A percentile compares a stretch with the other conserved stretches of the same genome.
phyloP scores from a whole-genome alignment of 2,329 filamentous ascomycete species.

The Sclerotinia minor region DNA sequence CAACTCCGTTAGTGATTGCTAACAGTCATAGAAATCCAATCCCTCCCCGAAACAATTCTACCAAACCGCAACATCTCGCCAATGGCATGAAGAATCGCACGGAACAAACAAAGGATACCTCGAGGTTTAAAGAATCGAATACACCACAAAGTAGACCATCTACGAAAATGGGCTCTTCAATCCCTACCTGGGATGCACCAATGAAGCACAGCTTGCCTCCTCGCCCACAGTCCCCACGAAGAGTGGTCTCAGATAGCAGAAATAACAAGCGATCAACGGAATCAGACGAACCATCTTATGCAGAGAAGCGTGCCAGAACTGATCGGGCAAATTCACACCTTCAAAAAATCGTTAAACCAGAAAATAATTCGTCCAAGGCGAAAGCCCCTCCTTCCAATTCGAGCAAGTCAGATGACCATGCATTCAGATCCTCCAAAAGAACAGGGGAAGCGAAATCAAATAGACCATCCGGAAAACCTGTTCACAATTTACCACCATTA shows the following conservation, averaged over 20 bases:
- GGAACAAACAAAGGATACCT: conserved; percentile 6
- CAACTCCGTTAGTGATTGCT: not conserved
- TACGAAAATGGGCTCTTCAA: conserved; percentile 16
- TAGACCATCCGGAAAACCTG: conserved; percentile 15
- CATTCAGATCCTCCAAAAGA: conserved; percentile 28
- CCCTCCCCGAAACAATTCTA: conserved; percentile 42
- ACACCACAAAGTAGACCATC: conserved; percentile 14
- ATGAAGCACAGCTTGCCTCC: conserved; percentile 37
- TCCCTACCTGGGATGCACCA: conserved; percentile 24
- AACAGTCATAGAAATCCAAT: conserved; percentile 15
- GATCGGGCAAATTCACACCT: conserved; percentile 28
- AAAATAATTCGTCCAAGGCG: conserved; percentile 26
- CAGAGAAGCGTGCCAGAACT: conserved; percentile 39
- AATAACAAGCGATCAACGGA: conserved; percentile 38
- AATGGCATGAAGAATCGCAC: conserved; percentile 30
- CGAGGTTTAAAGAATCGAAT: conserved; percentile 18
- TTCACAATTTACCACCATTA: conserved; percentile 25
- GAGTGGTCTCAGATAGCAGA: conserved; percentile 28
- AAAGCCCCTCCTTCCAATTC: conserved; percentile 31
- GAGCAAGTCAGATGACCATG: conserved; percentile 28
- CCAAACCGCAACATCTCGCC: conserved; percentile 53
- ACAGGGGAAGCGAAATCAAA: conserved; percentile 12
- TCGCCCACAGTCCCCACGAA: conserved; percentile 35
- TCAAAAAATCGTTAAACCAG: conserved; percentile 30
- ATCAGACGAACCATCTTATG: conserved; percentile 31